phyloP scores from a whole-genome alignment of 2,329 filamentous ascomycete genomes.

The Neobulgaria alba region DNA sequence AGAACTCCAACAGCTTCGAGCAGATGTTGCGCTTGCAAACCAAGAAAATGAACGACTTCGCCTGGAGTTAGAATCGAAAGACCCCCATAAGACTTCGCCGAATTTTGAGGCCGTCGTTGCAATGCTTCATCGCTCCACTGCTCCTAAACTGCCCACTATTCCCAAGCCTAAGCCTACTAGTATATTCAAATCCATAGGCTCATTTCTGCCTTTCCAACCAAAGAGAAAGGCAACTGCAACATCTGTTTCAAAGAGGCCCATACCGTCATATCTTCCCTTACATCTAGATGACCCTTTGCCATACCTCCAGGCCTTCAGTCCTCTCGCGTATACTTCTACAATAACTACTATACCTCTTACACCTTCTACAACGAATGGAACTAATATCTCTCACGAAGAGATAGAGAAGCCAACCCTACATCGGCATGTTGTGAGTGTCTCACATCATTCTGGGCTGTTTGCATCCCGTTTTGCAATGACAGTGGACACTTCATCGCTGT shows the following conservation, averaged over 20 bases:
- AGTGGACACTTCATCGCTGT: constrained; percentile 44
- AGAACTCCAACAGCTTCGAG: constrained; percentile 47
- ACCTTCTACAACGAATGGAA: not conserved
- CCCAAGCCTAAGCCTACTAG: constrained; percentile 15
- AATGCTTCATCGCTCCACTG: constrained; percentile 22
- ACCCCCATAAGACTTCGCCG: constrained; percentile 32
- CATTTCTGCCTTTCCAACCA: constrained; percentile 27
- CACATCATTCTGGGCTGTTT: constrained; percentile 45
- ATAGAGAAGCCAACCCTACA: constrained; percentile 34
- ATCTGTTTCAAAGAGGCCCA: constrained; percentile 31
- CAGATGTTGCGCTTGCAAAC: constrained; percentile 48
- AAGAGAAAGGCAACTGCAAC: constrained; percentile 22
- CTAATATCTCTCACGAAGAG: constrained; percentile 5
- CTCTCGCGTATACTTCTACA: constrained; percentile 52
- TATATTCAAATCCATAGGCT: constrained; percentile 23
- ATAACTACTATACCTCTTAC: constrained; percentile 36
- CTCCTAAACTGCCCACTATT: constrained; percentile 8
- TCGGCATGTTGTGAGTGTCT: constrained; percentile 44
- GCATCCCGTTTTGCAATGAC: constrained; percentile 47
- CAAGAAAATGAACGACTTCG: constrained; percentile 50
- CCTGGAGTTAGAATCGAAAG: constrained; percentile 30
- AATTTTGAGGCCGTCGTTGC: constrained; percentile 29
- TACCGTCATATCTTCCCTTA: constrained; percentile 56
- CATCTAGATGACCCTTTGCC: constrained; percentile 56
- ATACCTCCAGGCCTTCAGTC: constrained; percentile 63